Base-by-base conservation (phyloP, 148 eudicot genomes). In the Rhododendron ovatum region DNA sequence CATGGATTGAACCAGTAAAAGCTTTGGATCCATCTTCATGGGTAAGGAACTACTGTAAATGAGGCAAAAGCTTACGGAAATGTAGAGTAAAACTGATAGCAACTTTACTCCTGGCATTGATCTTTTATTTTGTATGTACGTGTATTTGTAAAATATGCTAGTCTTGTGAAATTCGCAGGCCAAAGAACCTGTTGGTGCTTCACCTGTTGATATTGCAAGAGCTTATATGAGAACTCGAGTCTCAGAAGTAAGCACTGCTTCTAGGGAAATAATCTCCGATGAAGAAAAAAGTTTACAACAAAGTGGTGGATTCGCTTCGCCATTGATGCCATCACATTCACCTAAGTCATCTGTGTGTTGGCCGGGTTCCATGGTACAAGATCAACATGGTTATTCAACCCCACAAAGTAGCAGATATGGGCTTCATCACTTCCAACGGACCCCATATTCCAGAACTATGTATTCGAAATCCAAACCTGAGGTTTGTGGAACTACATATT, bases 201-300 rank as follows among this genome's bases (percentile, higher is more conserved):
- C 98, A 53, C 99, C 99, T 51, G 88, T 94, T 80, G 99, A 95
- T 86, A 85, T 98, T 85, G 99, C 98, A 35, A 95, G 89, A 87
- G 98, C 99, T 87, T 98, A 93, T 86, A 98, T 98, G 98, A 92
- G 93, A 86, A 91, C 93, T 86, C 94, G 95, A 83, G 85, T 87
- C 48, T 86, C 93, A 63, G 96, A 92, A 82, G 74, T 35, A 82
- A 91, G 93, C 84, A 81, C 82, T 79, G 84, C 89, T 85, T 89
- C 92, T 78, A 80, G 78, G 61, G 84, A 86, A 87, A 84, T 74
- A 77, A 55, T 84, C 28, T 75, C 87, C 0, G 91, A 86, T 82
- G 84, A 83, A 82, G 93, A 91, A 81, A 90, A 82, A 41, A 82
- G 84, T 86, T 87, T 75, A 45, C 82, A 78, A 35, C 86, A 69